phyloP scores from a whole-genome alignment of 768 basidiomycete species.

The Boletus patriciae region DNA sequence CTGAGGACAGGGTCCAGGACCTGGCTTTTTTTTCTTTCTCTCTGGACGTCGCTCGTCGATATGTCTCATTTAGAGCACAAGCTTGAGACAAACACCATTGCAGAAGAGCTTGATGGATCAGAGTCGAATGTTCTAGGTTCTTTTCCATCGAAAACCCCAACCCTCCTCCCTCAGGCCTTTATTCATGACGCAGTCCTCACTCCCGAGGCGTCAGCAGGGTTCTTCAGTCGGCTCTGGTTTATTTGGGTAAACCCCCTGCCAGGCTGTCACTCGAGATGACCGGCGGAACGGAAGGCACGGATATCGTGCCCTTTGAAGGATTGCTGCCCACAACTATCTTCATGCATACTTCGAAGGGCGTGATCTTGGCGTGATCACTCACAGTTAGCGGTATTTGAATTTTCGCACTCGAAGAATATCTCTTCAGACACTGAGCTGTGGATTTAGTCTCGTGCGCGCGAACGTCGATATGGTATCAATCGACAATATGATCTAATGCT shows the following conservation, averaged over 20 bases:
- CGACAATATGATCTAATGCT: too few species aligned
- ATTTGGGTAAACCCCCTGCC: conserved; percentile 72
- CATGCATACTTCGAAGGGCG: too few species aligned
- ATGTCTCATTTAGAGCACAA: conserved; percentile 9
- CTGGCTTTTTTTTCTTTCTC: background rate
- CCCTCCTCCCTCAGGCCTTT: conserved; percentile 47
- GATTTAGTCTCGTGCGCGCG: too few species aligned
- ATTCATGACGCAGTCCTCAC: conserved; percentile 60
- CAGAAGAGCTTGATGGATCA: background rate
- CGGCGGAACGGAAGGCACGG: conserved; percentile 44
- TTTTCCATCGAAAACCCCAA: conserved; percentile 17
- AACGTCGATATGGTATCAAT: too few species aligned
- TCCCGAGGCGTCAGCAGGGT: conserved; percentile 65
- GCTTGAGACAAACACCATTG: background rate
- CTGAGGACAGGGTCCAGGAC: background rate
- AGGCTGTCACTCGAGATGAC: conserved; percentile 58
- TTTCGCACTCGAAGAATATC: too few species aligned
- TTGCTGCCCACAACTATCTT: too few species aligned
- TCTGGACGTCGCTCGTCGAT: too few species aligned
- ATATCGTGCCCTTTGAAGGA: too few species aligned
- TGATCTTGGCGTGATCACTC: too few species aligned
- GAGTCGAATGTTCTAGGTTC: conserved; percentile 6
- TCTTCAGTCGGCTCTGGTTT: conserved; percentile 63
- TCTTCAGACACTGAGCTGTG: too few species aligned
- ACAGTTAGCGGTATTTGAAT: too few species aligned